phyloP scores from a whole-genome alignment of 2,329 filamentous ascomycete genomes.

The Ceratocystis huliohia region DNA sequence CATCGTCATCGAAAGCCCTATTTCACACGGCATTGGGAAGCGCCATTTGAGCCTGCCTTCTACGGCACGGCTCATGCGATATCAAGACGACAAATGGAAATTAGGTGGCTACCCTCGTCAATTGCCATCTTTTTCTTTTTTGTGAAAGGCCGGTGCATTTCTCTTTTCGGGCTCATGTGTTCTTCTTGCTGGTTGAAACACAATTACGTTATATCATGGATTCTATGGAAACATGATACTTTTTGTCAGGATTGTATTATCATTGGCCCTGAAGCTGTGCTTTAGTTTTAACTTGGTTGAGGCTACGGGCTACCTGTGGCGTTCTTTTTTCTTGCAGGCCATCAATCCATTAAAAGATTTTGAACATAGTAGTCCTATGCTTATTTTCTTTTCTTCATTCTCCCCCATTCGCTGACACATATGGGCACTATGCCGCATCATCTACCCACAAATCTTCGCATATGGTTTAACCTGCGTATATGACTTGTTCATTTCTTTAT shows the following conservation, averaged over 20 bases:
- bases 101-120: neutral
- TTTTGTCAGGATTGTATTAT: neutral
- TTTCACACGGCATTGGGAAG: neutral
- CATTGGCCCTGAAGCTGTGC: neutral
- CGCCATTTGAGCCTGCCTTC: neutral
- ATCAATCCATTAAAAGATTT: neutral
- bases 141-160: neutral
- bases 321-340: neutral
- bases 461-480: neutral
- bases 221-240: neutral
- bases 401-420: slow-evolving; percentile 27
- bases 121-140: neutral
- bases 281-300: neutral
- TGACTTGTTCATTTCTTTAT: slow-evolving; percentile 6
- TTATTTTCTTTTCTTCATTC: neutral
- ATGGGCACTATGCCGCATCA: slow-evolving; percentile 32
- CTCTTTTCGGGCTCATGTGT: neutral
- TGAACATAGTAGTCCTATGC: neutral
- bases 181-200: neutral
- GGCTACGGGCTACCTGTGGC: neutral
- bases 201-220: neutral
- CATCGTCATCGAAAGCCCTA: neutral
- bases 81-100: neutral
- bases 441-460: slow-evolving; percentile 2
- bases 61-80: neutral